Evolutionary conservation across 768 basidiomycete species (phyloP).

Genomic region (Pisolithus albus): DNA sequence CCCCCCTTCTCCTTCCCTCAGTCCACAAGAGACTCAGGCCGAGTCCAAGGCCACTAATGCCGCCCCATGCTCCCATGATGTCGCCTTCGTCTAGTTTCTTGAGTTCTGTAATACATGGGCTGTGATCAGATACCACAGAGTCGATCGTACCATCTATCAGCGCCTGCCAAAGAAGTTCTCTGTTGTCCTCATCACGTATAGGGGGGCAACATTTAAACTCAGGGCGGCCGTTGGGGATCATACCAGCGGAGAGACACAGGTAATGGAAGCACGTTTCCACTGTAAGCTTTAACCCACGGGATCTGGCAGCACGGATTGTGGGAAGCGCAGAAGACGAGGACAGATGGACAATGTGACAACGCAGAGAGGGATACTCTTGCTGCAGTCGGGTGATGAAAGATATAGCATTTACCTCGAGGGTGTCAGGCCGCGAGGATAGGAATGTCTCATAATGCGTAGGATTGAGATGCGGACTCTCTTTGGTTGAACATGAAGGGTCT

Average conservation of each 20-base stretch:
- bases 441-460: slow-evolving; percentile 70
- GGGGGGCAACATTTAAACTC: slow-evolving; percentile 98
- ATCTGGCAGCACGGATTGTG: slow-evolving; percentile 61
- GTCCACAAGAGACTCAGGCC: slow-evolving; percentile 89
- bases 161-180: slow-evolving; percentile 74
- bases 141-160: slow-evolving; percentile 79
- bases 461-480: slow-evolving; percentile 27
- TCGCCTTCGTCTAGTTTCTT: slow-evolving; percentile 75
- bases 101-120: slow-evolving; percentile 77
- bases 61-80: slow-evolving; percentile 91
- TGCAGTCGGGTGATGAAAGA: slow-evolving; percentile 65
- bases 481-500: slow-evolving; percentile 8
- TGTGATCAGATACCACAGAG: slow-evolving; percentile 94
- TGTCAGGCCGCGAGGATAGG: slow-evolving; percentile 74
- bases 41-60: slow-evolving; percentile 85
- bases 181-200: slow-evolving; percentile 68
- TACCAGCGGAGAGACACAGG: slow-evolving; percentile 65
- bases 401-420: slow-evolving; percentile 78
- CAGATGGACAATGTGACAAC: slow-evolving; percentile 93
- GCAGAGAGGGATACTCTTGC: slow-evolving; percentile 53
- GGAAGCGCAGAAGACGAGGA: slow-evolving; percentile 82
- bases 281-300: slow-evolving; percentile 62
- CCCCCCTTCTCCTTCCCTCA: slow-evolving; percentile 52
- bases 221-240: slow-evolving; percentile 68
- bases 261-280: slow-evolving; percentile 99